Conservation (phyloP, 2,329 filamentous ascomycete species). For the Arthroderma sp. region DNA sequence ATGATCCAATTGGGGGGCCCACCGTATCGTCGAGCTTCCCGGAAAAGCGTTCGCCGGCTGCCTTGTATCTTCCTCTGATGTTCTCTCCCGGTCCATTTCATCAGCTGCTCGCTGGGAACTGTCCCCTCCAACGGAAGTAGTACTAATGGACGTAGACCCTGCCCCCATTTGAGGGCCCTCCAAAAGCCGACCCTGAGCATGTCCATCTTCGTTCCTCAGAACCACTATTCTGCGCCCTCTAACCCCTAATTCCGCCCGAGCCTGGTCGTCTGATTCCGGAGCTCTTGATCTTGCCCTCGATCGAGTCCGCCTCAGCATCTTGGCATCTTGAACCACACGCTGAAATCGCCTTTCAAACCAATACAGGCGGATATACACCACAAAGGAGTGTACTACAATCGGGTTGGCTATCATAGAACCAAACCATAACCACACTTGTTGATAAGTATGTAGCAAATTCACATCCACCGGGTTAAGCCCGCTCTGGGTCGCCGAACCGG, state of each 20-base stretch:
- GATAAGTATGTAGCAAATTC: slow-evolving; percentile 55
- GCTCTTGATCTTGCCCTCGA: slow-evolving; percentile 37
- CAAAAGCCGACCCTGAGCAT: slow-evolving; percentile 13
- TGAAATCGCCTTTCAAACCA: slow-evolving; percentile 98
- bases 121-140: no score
- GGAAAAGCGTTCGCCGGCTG: slow-evolving; percentile 1
- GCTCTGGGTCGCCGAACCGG: slow-evolving; percentile 77
- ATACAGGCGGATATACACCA: slow-evolving; percentile 86
- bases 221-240: slow-evolving; percentile 26
- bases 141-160: not conserved
- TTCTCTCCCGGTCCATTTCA: slow-evolving; percentile 16
- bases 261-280: slow-evolving; percentile 30
- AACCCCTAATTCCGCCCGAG: slow-evolving; percentile 27
- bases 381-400: slow-evolving; percentile 69
- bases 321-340: slow-evolving; percentile 62
- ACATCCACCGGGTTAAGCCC: slow-evolving; percentile 69
- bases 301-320: slow-evolving; percentile 46
- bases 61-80: slow-evolving; percentile 13
- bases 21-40: not conserved
- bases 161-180: slow-evolving; percentile 5
- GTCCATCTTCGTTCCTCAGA: slow-evolving; percentile 21
- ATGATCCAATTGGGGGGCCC: slow-evolving; percentile 33
- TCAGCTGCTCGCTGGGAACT: slow-evolving; percentile 3
- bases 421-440: slow-evolving; percentile 60
- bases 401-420: slow-evolving; percentile 65